Evolutionary conservation across 768 basidiomycete species (phyloP).

Genomic region (Collybia nuda): DNA sequence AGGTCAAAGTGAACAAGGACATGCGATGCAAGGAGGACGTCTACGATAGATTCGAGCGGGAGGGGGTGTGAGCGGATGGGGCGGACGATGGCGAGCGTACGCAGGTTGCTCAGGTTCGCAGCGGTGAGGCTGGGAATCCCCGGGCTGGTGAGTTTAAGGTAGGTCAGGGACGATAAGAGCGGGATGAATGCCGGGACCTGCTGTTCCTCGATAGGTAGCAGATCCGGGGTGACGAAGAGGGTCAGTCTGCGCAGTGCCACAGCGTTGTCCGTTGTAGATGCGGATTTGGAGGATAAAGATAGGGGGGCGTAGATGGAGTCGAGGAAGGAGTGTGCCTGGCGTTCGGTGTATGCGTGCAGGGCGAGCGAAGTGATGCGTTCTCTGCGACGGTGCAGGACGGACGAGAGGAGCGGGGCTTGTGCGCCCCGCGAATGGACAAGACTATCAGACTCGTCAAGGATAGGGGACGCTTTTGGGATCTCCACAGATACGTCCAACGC

Average conservation of each 20-base stretch:
- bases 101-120: conserved; percentile 15
- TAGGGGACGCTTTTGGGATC: background rate
- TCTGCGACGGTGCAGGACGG: background rate
- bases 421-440: too few relatives aligned
- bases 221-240: background rate
- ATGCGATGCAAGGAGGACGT: conserved; percentile 15
- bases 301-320: conserved; percentile 15
- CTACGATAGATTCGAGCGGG: conserved; percentile 14
- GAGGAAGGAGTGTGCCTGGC: conserved; percentile 17
- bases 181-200: conserved; percentile 4
- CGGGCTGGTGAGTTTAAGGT: conserved; percentile 22
- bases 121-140: conserved; percentile 16
- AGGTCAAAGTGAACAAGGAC: conserved; percentile 16
- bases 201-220: background rate
- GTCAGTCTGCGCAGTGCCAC: background rate
- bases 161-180: conserved; percentile 1
- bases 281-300: conserved; percentile 4
- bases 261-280: conserved; percentile 3
- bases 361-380: conserved; percentile 15
- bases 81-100: conserved; percentile 18
- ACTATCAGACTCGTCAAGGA: too few relatives aligned
- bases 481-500: conserved; percentile 20
- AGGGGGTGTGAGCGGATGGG: conserved; percentile 23
- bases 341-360: conserved; percentile 17
- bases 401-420: too few relatives aligned